Evolutionary conservation across 768 basidiomycete genomes (phyloP), one percentile per base, ranked within the genome.

Genomic region (Kwoniella shandongensis): DNA sequence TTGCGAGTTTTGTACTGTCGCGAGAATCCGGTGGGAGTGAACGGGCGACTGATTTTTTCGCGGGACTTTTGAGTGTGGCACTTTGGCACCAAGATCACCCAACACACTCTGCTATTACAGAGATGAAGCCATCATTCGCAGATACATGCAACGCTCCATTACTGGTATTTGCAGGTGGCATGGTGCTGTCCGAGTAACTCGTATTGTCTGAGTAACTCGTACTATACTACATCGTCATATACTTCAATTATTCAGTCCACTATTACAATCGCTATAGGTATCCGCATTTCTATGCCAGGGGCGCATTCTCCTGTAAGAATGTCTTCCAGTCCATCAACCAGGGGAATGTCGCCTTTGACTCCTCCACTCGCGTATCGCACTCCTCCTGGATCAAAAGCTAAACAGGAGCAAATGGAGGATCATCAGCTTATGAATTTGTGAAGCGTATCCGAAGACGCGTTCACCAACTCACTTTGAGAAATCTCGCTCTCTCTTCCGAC

Each of bases 401-500:
- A 6, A 25, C 13, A n/a, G 38, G 13, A 48, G 30, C 30, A n/a
- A n/a, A n/a, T n/a, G n/a, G n/a, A n/a, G n/a, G n/a, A n/a, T n/a
- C n/a, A n/a, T n/a, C n/a, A n/a, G n/a, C n/a, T n/a, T n/a, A n/a
- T n/a, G n/a, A n/a, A n/a, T n/a, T n/a, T n/a, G n/a, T n/a, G n/a
- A n/a, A n/a, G n/a, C n/a, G n/a, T n/a, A n/a, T n/a, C n/a, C n/a
- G n/a, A n/a, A n/a, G n/a, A n/a, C n/a, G n/a, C 32, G 32, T 32
- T 32, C 8, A 23, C n/a, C n/a, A 35, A 51, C 50, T 41, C 26
- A 51, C 50, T 51, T 51, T 51, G 20, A 40, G 25, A 15, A 51
- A 39, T 18, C 25, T 51, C 20, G 26, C 11, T 26, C 36, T 38
- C 15, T 39, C 50, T 20, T 51, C 50, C 23, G 32, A 32, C 32